phyloP scores from a whole-genome alignment of 306 rosid species.

The Carpinus fangiana region DNA sequence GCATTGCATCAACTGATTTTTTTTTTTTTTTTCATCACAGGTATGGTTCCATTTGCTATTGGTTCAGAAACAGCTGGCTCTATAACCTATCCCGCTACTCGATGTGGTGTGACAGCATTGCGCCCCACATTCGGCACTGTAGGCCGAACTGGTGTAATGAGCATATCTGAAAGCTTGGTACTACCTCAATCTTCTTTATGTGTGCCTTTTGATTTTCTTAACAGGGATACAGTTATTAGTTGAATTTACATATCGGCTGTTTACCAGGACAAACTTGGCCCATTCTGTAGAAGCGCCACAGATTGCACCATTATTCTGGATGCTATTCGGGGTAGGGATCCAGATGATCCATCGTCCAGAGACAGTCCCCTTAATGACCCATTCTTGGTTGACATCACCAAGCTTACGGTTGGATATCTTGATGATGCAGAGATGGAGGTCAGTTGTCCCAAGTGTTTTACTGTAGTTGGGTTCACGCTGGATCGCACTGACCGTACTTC shows the following conservation, averaged over 20 bases:
- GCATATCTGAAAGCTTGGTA: constrained; percentile 88
- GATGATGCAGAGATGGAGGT: constrained; percentile 81
- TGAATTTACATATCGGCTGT: constrained; percentile 30
- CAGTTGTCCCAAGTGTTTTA: constrained; percentile 23
- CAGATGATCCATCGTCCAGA: constrained; percentile 61
- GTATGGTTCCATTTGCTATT: constrained; percentile 80
- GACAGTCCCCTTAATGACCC: constrained; percentile 59
- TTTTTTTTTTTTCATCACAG: constrained; percentile 33
- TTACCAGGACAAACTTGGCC: constrained; percentile 76
- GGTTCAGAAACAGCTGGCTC: constrained; percentile 84
- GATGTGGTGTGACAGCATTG: constrained; percentile 74
- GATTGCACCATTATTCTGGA: constrained; percentile 75
- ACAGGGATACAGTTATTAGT: constrained; percentile 7
- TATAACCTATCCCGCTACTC: constrained; percentile 66
- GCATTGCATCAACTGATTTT: background rate
- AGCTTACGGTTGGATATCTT: constrained; percentile 69
- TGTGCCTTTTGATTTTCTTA: background rate
- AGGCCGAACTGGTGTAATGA: constrained; percentile 83
- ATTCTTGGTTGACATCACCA: constrained; percentile 56
- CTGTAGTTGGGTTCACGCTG: constrained; percentile 10
- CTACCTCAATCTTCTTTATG: constrained; percentile 6
- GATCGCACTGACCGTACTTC: constrained; percentile 16
- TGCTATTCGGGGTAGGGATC: constrained; percentile 69
- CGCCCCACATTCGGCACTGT: constrained; percentile 74
- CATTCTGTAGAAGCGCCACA: constrained; percentile 66